These are phyloP conservation scores for Spergularia bocconei DNA, from an alignment of 148 eudicot genomes.

Conservation along the genomic window DNA sequence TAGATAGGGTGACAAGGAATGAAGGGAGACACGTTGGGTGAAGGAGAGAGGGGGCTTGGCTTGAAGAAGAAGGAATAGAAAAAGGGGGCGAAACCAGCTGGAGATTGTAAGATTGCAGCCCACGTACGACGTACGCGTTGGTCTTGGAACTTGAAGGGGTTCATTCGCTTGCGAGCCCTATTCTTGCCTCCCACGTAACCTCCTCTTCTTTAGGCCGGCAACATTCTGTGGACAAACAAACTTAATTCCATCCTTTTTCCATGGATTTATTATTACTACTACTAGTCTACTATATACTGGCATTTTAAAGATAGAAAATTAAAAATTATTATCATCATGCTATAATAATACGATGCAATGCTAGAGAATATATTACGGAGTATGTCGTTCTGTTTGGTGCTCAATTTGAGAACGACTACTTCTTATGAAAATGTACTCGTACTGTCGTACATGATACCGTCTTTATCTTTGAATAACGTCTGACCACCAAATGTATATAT, in stretches of 20 bases:
- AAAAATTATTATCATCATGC: no score
- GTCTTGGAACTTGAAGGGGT: conserved; percentile 5
- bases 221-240: neutral
- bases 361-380: no score
- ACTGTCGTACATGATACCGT: no score
- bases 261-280: neutral
- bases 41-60: no score
- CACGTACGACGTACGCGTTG: conserved; percentile 23
- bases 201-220: conserved; percentile 15
- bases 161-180: neutral
- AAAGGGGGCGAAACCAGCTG: neutral
- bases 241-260: neutral
- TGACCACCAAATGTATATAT: no score
- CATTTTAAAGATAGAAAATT: no score
- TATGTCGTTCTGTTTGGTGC: no score
- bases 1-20: neutral
- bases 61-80: neutral
- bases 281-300: no score
- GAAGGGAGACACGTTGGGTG: conserved; percentile 20
- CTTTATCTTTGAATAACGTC: no score
- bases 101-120: conserved; percentile 1
- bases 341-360: no score
- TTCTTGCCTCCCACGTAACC: conserved; percentile 24
- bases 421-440: no score
- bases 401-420: no score